These are phyloP conservation scores for Fagopyrum tataricum DNA, from an alignment of 148 eudicot genomes.

Conservation along the genomic window DNA sequence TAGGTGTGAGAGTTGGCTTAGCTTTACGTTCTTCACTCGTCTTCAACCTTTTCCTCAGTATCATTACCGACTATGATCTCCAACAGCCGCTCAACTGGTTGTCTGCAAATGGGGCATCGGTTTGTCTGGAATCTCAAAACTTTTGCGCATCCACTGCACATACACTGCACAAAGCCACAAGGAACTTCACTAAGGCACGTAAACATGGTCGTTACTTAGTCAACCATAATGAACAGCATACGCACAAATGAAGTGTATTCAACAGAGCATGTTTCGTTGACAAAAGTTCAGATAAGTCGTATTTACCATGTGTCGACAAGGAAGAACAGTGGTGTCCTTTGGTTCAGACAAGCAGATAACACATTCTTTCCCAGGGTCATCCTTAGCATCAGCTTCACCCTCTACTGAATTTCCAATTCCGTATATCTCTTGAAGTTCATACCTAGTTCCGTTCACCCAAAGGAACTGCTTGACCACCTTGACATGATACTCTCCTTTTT, in stretches of 20 bases:
- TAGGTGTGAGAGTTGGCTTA: background rate
- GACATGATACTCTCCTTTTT: conserved; percentile 67
- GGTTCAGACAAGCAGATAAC: conserved; percentile 98
- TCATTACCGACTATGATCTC: conserved; percentile 82
- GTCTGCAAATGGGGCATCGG: conserved; percentile 97
- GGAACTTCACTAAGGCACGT: background rate
- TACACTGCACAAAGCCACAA: conserved; percentile 55
- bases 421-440: conserved; percentile 89
- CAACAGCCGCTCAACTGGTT: conserved; percentile 89
- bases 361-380: conserved; percentile 96
- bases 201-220: background rate
- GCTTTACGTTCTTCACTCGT: background rate
- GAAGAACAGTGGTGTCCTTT: conserved; percentile 89
- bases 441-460: conserved; percentile 80
- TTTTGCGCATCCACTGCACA: conserved; percentile 97
- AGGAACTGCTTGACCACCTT: conserved; percentile 82
- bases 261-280: background rate
- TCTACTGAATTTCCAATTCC: conserved; percentile 93
- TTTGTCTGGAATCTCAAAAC: conserved; percentile 89
- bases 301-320: conserved; percentile 94
- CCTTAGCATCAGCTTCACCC: conserved; percentile 47
- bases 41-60: conserved; percentile 2
- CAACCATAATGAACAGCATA: no score
- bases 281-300: background rate
- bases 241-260: no score